Conservation (phyloP, 257 asterid genomes). For the Solanum tarapatanum region DNA sequence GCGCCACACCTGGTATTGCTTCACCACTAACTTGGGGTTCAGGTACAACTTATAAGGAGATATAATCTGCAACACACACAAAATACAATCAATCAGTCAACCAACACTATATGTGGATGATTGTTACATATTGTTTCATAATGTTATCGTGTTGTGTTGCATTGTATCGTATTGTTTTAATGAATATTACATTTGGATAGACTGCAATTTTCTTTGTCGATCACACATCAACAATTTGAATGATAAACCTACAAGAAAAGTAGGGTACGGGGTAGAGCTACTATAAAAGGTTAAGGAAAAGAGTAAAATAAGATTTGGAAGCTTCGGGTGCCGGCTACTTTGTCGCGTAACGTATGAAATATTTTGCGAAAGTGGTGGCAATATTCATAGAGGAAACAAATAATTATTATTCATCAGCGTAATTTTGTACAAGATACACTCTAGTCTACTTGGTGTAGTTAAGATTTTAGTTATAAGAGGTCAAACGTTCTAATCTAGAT, state of each 20-base stretch:
- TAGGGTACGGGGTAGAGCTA: neutral
- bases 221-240: neutral
- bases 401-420: neutral
- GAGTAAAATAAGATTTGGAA: neutral
- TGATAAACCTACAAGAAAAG: neutral
- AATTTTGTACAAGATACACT: neutral
- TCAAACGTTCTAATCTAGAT: neutral
- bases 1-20: constrained; percentile 93
- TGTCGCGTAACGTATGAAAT: neutral
- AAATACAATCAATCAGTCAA: constrained; percentile 5
- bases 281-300: neutral
- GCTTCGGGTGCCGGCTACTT: neutral
- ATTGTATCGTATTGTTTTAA: neutral
- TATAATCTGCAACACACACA: constrained; percentile 66
- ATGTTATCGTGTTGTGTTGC: neutral
- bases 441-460: neutral
- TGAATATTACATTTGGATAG: too few species aligned
- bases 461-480: neutral
- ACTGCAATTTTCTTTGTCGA: neutral
- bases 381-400: neutral
- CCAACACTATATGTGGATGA: neutral
- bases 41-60: constrained; percentile 89
- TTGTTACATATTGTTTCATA: neutral
- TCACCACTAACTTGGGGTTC: constrained; percentile 81
- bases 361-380: neutral